Percentiles rank a stretch among this genome's conserved stretches.
Evolutionary conservation across 176 grass and related monocot genomes (phyloP).

Genomic region (Elaeis guineensis): DNA sequence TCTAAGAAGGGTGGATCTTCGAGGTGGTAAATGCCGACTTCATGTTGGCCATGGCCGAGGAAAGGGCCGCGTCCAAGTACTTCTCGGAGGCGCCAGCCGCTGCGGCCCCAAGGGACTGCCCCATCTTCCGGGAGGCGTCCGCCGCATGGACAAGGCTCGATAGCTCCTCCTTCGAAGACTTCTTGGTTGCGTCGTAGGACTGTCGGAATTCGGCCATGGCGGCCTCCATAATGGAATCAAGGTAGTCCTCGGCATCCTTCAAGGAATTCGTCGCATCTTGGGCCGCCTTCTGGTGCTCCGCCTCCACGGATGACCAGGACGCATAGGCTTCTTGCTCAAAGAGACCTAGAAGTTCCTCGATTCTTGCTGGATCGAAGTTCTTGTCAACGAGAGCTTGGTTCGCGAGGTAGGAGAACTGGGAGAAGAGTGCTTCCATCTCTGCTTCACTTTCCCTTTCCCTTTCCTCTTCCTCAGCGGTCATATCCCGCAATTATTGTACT

Average conservation of each 20-base stretch:
- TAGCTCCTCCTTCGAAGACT: neutral
- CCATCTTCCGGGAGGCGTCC: neutral
- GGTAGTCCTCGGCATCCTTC: slow-evolving; percentile 17
- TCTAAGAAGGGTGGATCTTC: slow-evolving; percentile 7
- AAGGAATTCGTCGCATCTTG: slow-evolving; percentile 9
- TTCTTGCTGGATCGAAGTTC: slow-evolving; percentile 20
- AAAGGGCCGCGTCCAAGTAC: slow-evolving; percentile 20
- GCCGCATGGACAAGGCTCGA: neutral
- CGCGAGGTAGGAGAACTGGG: slow-evolving; percentile 28
- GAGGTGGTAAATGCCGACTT: slow-evolving; percentile 20
- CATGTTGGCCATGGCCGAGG: slow-evolving; percentile 21
- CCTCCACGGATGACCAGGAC: slow-evolving; percentile 16
- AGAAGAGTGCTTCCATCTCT: slow-evolving; percentile 42
- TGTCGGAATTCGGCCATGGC: slow-evolving; percentile 21
- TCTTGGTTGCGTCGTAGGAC: slow-evolving; percentile 8
- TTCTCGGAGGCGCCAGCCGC: neutral
- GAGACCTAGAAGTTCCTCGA: slow-evolving; percentile 29
- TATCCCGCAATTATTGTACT: too few species aligned
- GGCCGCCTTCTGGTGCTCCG: slow-evolving; percentile 15
- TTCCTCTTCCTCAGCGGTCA: neutral
- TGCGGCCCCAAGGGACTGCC: neutral
- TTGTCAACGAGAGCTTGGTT: slow-evolving; percentile 17
- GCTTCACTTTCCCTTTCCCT: neutral
- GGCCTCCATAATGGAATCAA: slow-evolving; percentile 22
- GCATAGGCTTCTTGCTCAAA: slow-evolving; percentile 27